Evolutionary conservation across 371 early-diverging fungal genomes (phyloP), one percentile per base, ranked within the genome.

Genomic region (Encephalitozoon romaleae): DNA sequence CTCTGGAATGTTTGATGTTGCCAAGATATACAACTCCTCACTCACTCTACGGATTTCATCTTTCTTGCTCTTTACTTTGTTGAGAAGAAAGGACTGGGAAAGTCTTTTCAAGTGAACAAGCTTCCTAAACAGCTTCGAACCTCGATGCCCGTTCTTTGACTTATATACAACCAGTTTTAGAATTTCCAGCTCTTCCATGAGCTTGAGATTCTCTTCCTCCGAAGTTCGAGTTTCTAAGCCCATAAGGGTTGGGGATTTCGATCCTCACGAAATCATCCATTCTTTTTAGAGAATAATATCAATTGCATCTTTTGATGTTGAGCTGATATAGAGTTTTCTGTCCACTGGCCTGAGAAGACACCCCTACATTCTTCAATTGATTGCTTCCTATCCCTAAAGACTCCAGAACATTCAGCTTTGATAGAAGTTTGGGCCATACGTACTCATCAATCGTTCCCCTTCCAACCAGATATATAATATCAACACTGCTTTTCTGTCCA

Each of bases 401-500:
- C 53, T 79, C 75, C 53, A 84, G 70, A 28, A 76, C 78, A 54
- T 73, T 81, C 43, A 78, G 68, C 70, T 84, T 84, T 15, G 70
- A 72, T 2, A 73, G 6, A 15, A 84, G 32, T 9, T 71, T 74
- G 18, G 78, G 78, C 81, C 78, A 81, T 49, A 86, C 76, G 23
- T 54, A 41, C 69, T 84, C 83, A 84, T 88, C 89, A 12, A 87
- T 66, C 2, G 88, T 87, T 9, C 84, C 84, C 68, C 83, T 73
- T 0, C 86, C 87, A 12, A 88, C 55, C 25, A 89, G 74, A 79
- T 88, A 89, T 77, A 87, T 87, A 45, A 88, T 80, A 59, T 86
- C 82, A 6, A 89, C 88, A 51, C 68, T 71, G 4, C 78, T 81
- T 26, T 71, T 63, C 55, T 87, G 85, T 21, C 89, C 89, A 32